Conservation (phyloP, 1,139 yeast genomes). For the Candida anutae region DNA sequence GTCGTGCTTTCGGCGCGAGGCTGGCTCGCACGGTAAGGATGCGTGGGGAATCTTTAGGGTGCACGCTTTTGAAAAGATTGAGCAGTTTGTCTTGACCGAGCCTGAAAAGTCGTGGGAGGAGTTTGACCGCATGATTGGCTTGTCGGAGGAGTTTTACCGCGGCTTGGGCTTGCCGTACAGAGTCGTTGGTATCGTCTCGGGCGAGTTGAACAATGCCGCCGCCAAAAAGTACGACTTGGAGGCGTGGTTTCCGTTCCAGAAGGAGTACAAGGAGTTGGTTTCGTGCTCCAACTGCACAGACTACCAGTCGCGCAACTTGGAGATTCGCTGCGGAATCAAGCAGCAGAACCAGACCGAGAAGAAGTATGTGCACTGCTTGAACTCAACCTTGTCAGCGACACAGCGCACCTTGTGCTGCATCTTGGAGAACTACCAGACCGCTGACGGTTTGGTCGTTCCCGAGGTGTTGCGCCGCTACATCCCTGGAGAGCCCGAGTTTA, state of each 20-base stretch:
- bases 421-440: conserved; percentile 95
- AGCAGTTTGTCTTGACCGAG: conserved; percentile 91
- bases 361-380: conserved; percentile 97
- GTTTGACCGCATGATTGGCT: conserved; percentile 88
- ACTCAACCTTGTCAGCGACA: conserved; percentile 95
- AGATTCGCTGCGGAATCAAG: conserved; percentile 97
- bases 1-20: conserved; percentile 98
- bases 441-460: conserved; percentile 88
- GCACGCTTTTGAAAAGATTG: conserved; percentile 96
- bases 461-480: conserved; percentile 92
- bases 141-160: conserved; percentile 89
- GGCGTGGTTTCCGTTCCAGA: conserved; percentile 99
- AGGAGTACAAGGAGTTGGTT: conserved; percentile 96
- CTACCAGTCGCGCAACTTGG: conserved; percentile 96
- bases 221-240: conserved; percentile 98
- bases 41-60: conserved; percentile 99
- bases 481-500: conserved; percentile 97
- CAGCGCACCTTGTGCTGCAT: conserved; percentile 97
- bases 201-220: conserved; percentile 98
- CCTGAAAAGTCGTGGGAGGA: conserved; percentile 98
- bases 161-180: conserved; percentile 91
- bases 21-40: conserved; percentile 98
- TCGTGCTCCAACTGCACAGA: conserved; percentile 99
- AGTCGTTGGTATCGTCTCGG: conserved; percentile 96
- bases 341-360: conserved; percentile 92